Conservation (phyloP, 139 green algal genomes). For the Trebouxia sp. region DNA sequence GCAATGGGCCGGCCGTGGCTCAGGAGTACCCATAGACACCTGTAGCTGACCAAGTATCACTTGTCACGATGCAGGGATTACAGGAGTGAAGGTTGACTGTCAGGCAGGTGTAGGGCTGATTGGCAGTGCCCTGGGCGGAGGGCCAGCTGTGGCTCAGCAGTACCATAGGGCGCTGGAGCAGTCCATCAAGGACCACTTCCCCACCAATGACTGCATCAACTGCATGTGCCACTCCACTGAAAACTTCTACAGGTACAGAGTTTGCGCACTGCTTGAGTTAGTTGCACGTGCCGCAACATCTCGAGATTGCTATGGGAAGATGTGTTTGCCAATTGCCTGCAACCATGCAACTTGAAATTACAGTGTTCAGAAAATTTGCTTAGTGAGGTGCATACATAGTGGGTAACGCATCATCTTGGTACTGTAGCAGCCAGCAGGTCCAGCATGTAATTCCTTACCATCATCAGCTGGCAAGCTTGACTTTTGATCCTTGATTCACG, state of each 20-base stretch:
- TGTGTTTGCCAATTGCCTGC: too few species aligned
- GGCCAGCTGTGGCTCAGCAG: constrained; percentile 49
- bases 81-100: constrained; percentile 95
- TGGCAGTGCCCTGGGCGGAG: constrained; percentile 55
- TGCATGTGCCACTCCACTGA: constrained; percentile 99
- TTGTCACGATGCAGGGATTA: constrained; percentile 60
- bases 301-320: too few species aligned
- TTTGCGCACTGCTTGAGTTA: constrained; percentile 37
- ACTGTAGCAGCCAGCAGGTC: too few species aligned
- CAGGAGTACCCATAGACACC: not conserved
- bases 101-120: constrained; percentile 72
- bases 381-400: too few species aligned
- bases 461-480: too few species aligned
- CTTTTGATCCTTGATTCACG: too few species aligned
- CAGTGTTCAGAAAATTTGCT: too few species aligned
- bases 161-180: constrained; percentile 82
- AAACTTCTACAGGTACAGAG: constrained; percentile 74
- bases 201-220: constrained; percentile 91
- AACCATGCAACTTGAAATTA: too few species aligned
- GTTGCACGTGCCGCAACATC: too few species aligned
- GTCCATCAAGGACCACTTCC: constrained; percentile 80
- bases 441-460: too few species aligned
- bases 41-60: not conserved
- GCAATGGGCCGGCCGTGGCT: not conserved
- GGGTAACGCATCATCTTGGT: too few species aligned